Percentiles rank a stretch among this genome's conserved stretches.
Conservation (phyloP, 306 rosid species). For the Trifolium repens region DNA sequence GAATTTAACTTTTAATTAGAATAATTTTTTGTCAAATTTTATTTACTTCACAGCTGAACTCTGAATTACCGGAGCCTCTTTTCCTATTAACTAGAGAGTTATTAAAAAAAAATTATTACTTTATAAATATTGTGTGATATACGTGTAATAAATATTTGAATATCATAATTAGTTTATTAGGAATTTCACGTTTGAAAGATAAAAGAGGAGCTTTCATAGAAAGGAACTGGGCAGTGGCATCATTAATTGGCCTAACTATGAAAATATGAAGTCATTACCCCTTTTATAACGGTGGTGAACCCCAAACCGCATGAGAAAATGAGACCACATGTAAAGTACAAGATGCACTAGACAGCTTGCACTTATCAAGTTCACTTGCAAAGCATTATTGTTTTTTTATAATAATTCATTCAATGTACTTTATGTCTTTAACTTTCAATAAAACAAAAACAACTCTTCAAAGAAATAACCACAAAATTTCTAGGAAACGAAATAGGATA, state of each 20-base stretch:
- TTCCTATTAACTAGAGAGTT: too few species aligned
- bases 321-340: conserved; percentile 11
- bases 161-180: too few species aligned
- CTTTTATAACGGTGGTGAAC: neutral
- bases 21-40: too few species aligned
- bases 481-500: too few species aligned
- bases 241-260: conserved; percentile 8
- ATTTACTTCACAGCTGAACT: too few species aligned
- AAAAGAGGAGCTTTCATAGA: conserved; percentile 3
- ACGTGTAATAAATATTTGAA: too few species aligned
- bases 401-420: conserved; percentile 23
- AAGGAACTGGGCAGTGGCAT: conserved; percentile 19
- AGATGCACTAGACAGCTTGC: conserved; percentile 7
- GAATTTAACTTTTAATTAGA: too few species aligned
- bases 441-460: conserved; percentile 17
- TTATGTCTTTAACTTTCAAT: neutral
- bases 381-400: conserved; percentile 17
- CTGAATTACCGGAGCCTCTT: too few species aligned
- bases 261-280: conserved; percentile 10
- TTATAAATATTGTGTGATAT: too few species aligned
- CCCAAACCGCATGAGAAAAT: conserved; percentile 8
- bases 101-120: too few species aligned
- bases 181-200: conserved; percentile 33
- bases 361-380: conserved; percentile 24
- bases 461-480: neutral